Conservation (phyloP, 1,284 basidiomycete genomes). For the Ganoderma sinense region DNA sequence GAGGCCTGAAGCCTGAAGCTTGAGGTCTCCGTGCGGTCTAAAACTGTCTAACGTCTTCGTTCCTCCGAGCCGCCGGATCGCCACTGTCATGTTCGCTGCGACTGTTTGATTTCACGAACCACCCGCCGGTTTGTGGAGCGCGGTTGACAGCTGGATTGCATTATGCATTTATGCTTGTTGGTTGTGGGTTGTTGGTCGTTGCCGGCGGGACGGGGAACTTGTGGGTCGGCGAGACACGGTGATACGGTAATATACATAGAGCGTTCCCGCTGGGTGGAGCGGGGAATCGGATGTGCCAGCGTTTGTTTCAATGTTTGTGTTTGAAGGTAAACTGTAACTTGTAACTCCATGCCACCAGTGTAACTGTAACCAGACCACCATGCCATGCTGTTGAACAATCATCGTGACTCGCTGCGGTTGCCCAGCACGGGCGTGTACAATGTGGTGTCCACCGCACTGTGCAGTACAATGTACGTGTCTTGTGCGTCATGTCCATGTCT, state of each 20-base stretch:
- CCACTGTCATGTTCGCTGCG: too few species aligned
- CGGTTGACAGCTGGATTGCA: neutral
- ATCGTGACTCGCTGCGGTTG: neutral
- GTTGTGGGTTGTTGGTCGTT: neutral
- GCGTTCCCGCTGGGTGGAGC: neutral
- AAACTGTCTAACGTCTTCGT: neutral
- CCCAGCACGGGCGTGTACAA: neutral
- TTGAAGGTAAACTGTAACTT: neutral
- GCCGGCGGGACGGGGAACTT: neutral
- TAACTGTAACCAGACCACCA: neutral
- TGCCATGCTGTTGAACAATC: neutral
- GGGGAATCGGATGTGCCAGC: neutral
- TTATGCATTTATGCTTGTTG: neutral
- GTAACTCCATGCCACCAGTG: neutral
- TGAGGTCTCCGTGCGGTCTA: too few species aligned
- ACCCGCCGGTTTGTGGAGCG: neutral
- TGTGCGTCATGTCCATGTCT: neutral
- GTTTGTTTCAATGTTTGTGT: neutral
- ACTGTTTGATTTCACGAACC: neutral
- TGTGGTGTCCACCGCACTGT: too few species aligned
- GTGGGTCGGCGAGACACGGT: neutral
- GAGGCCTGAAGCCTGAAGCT: too few species aligned
- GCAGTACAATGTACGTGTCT: neutral
- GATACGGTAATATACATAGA: neutral
- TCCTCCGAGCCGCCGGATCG: neutral